Base-by-base conservation (phyloP, 306 rosid genomes). In the Ormosia emarginata region DNA sequence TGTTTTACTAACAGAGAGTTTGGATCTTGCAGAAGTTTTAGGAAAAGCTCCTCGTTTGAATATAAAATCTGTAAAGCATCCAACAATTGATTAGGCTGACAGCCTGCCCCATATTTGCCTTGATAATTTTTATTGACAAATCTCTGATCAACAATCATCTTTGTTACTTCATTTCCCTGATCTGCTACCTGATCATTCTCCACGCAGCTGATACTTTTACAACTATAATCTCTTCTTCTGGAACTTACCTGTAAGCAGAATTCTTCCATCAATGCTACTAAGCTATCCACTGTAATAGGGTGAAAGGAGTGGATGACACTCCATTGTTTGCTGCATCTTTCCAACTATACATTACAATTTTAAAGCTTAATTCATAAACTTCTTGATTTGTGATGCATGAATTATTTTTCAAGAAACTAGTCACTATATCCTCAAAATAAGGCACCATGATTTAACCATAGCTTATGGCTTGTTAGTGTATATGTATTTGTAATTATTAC, bases 1-100 rank as follows among this genome's bases (percentile, higher is more conserved):
- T 84, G 89, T 81, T 92, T 93, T 15, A 84, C 94, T 70, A 90
- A 36, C 72, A 91, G 66, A 74, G 97, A 91, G 78, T 86, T 88
- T 3, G 97, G 97, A 75, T 95, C 97, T 59, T 91, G 91, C 58
- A 91, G 84, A 84, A 91, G 90, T 73, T 89, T 86, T 49, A 85
- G 41, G 79, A 93, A 90, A 57, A 93, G 83, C 29, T 93, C 93
- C 87, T 87, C 91, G 85, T 95, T 95, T 10, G 93, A 88, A 80
- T 88, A 84, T 81, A 89, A 88, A 82, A 90, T 87, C 79, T 91
- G 89, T 65, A 91, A 83, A 18, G 94, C 95, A 67, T 91, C 92
- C 62, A 88, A 75, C 34, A 94, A 67, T 53, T 94, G 92, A 65
- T 88, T 77, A 34, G 95, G 87, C 85, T 91, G 81, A 55, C 66